phyloP scores from a whole-genome alignment of 202 grass and related monocot genomes.

The Carex arenaria region DNA sequence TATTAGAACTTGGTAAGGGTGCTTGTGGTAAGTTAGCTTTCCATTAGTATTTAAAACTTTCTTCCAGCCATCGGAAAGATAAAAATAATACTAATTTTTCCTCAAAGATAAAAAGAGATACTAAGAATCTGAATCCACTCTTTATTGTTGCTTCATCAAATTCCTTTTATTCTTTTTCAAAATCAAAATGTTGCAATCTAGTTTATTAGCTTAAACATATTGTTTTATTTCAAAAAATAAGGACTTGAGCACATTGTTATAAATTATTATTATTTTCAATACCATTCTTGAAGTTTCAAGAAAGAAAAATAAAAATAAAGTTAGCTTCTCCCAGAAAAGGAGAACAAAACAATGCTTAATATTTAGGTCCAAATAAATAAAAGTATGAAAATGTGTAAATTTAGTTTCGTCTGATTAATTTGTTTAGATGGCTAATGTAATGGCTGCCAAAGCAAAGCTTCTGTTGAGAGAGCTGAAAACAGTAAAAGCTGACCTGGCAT shows the following conservation, averaged over 20 bases:
- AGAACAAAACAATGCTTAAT: not conserved
- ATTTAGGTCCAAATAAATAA: not conserved
- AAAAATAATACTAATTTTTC: not conserved
- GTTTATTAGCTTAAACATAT: not conserved
- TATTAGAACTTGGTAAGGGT: not conserved
- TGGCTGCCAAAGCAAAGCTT: conserved; percentile 85
- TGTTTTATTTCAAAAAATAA: not conserved
- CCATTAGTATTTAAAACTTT: not conserved
- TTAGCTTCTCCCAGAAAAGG: not conserved
- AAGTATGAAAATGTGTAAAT: not conserved
- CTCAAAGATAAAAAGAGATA: not conserved
- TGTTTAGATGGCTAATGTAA: conserved; percentile 59
- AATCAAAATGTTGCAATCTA: not conserved
- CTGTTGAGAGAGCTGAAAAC: conserved; percentile 73
- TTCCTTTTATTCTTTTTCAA: not conserved
- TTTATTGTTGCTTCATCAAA: not conserved
- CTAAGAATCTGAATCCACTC: not conserved
- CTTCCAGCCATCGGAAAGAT: not conserved
- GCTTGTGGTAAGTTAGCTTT: not conserved
- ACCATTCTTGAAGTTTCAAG: not conserved
- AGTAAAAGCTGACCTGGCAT: conserved; percentile 69
- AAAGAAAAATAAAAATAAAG: not conserved
- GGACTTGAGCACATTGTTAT: not conserved
- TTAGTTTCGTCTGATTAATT: not conserved
- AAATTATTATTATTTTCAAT: not conserved